Base-by-base conservation (phyloP, 805 yeast genomes). In the Blastobotrys chiropterorum region DNA sequence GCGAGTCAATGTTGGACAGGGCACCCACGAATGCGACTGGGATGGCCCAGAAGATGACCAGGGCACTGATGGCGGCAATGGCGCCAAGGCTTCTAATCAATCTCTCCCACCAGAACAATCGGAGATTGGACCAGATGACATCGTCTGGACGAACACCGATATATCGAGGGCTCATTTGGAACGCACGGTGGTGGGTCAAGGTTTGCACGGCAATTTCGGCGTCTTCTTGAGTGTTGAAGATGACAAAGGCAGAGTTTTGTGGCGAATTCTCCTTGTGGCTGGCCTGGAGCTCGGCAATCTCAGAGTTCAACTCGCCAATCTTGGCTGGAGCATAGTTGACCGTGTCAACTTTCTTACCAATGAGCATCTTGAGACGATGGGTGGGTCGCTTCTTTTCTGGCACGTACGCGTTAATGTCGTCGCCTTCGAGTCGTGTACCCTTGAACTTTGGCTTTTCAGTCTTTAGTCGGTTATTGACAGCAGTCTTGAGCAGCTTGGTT, bases 1-100 rank as follows among this genome's bases (percentile, higher is more conserved):
- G 74, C 63, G 77, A 83, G 58, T 84, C 81, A 59, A 92, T 79
- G 69, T 92, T 94, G 20, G 98, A 92, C 57, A 94, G 84, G 60
- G 82, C 78, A 79, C 98, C 98, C 48, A 92, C 96, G 62, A 89
- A 90, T n/a, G 97, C 96, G 40, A 92, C 97, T 7, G 99, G 99
- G 61, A 92, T 82, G 43, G 96, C 83, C 98, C 98, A 92, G 71
- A 90, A 89, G 46, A 92, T 79, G 55, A 92, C 81, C 68, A 84
- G 72, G 21, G 86, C 80, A 62, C 86, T 74, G 47, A 89, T 71
- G 51, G 68, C 61, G 2, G 70, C 62, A 14, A 86, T 73, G 1
- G 95, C 92, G 50, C 77, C 71, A 20, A 78, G 52, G 53, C 74
- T 76, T 71, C 82, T 84, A 19, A 77, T 56, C 44, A 75, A 65